phyloP scores from a whole-genome alignment of 2,329 filamentous ascomycete species.

The Xylariaceae sp. region DNA sequence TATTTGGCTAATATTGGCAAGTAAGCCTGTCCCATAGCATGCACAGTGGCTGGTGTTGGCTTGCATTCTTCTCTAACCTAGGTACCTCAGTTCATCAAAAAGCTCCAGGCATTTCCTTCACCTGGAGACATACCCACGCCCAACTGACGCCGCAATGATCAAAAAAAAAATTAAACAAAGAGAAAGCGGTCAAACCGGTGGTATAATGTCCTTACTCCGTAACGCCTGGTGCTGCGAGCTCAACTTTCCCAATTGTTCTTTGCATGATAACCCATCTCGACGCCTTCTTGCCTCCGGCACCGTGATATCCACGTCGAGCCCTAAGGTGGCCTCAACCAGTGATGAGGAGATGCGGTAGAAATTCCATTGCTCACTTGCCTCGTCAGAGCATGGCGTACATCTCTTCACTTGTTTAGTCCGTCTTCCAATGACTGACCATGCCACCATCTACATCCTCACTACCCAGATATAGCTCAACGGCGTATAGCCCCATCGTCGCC shows the following conservation, averaged over 20 bases:
- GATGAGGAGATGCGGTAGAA: no score
- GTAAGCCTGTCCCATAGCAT: no score
- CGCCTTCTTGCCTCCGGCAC: no score
- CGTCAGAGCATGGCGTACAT: conserved; percentile 3
- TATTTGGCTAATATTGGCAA: no score
- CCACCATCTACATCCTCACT: conserved; percentile 72
- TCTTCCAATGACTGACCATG: conserved; percentile 83
- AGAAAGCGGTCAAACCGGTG: conserved; percentile 27
- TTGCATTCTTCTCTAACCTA: conserved; percentile 1
- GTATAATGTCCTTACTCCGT: conserved; percentile 30
- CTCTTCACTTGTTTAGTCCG: conserved; percentile 51
- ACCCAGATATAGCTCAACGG: conserved; percentile 82
- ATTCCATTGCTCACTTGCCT: no score
- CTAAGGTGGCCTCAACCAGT: no score
- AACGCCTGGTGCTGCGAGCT: conserved; percentile 31
- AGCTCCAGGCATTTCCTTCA: no score
- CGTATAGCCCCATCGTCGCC: conserved; percentile 83
- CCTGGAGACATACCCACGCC: conserved; percentile 2
- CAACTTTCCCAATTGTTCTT: conserved; percentile 23
- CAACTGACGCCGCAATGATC: conserved; percentile 9
- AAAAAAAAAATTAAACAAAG: conserved; percentile 23
- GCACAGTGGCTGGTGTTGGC: no score
- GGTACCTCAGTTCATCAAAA: no score
- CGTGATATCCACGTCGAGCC: no score
- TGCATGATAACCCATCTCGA: no score